A percentile compares a stretch with the other conserved stretches of the same genome.
Conservation (phyloP, 179 eudicot genomes). For the Corrigiola litoralis region DNA sequence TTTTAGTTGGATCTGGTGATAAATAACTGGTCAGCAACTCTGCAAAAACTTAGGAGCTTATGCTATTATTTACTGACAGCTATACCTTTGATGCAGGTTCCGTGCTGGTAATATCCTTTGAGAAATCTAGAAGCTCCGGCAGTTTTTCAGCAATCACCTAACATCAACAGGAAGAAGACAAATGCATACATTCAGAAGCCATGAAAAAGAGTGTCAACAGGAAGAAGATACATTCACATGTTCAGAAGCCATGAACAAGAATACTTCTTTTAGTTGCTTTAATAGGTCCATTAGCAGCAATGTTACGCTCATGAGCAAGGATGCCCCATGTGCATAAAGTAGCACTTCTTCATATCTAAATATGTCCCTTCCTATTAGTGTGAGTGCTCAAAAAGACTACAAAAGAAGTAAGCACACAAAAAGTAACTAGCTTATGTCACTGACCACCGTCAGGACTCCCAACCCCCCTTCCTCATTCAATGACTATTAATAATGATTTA, state of each 20-base stretch:
- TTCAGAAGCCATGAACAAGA: background rate
- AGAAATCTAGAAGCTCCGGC: constrained; percentile 81
- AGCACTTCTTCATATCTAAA: too few species aligned
- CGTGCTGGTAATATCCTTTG: constrained; percentile 68
- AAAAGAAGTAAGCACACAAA: too few species aligned
- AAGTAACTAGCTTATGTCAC: too few species aligned
- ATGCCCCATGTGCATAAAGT: too few species aligned
- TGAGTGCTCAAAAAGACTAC: too few species aligned
- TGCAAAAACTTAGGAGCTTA: background rate
- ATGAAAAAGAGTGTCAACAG: background rate
- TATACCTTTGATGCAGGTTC: constrained; percentile 83
- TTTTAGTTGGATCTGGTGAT: constrained; percentile 70
- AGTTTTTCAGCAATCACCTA: constrained; percentile 69
- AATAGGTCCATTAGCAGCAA: background rate
- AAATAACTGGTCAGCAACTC: constrained; percentile 1
- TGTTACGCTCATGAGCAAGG: too few species aligned
- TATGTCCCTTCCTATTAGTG: too few species aligned
- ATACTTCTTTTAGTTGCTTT: background rate
- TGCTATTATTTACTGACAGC: background rate
- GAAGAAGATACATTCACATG: background rate
- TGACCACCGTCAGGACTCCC: too few species aligned
- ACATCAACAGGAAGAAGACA: constrained; percentile 7
- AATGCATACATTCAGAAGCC: background rate
- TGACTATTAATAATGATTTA: too few species aligned
- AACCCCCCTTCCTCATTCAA: too few species aligned